Percentiles rank a stretch among this genome's conserved stretches.
Conservation (phyloP, 1,139 yeast species). For the Geotrichum australiense region DNA sequence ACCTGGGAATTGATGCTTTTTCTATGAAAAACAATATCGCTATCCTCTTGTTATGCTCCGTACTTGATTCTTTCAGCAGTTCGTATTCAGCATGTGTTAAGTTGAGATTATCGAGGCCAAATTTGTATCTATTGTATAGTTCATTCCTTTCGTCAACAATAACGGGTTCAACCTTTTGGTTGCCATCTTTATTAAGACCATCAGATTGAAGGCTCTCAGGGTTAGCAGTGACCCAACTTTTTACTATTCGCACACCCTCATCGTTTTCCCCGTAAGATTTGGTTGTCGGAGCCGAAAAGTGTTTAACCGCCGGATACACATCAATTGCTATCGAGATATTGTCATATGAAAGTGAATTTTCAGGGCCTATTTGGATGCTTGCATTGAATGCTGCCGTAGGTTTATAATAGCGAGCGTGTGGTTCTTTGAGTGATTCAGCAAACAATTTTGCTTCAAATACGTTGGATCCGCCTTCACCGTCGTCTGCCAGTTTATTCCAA, state of each 20-base stretch:
- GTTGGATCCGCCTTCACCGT: slow-evolving; percentile 28
- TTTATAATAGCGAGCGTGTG: slow-evolving; percentile 33
- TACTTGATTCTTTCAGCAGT: slow-evolving; percentile 28
- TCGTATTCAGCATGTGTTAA: slow-evolving; percentile 42
- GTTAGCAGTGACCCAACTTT: too few species aligned
- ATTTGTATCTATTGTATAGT: slow-evolving; percentile 49
- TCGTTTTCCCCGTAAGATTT: slow-evolving; percentile 30
- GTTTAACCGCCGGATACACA: slow-evolving; percentile 57
- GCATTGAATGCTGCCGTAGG: slow-evolving; percentile 40
- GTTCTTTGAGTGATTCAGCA: slow-evolving; percentile 25
- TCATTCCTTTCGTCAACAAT: neutral
- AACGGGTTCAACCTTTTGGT: too few species aligned
- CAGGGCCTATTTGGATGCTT: slow-evolving; percentile 37
- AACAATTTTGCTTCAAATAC: slow-evolving; percentile 2
- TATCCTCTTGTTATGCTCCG: slow-evolving; percentile 27
- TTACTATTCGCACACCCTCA: too few species aligned
- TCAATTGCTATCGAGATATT: slow-evolving; percentile 41
- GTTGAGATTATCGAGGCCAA: slow-evolving; percentile 57
- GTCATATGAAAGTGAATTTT: slow-evolving; percentile 20
- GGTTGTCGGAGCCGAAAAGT: slow-evolving; percentile 38
- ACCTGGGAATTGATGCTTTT: slow-evolving; percentile 44
- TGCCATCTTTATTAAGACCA: too few species aligned
- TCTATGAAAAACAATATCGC: slow-evolving; percentile 61
- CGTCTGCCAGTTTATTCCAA: slow-evolving; percentile 28
- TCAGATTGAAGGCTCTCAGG: too few species aligned